Evolutionary conservation across 129 eudicot species (phyloP).

Genomic region (Calendula officinalis): DNA sequence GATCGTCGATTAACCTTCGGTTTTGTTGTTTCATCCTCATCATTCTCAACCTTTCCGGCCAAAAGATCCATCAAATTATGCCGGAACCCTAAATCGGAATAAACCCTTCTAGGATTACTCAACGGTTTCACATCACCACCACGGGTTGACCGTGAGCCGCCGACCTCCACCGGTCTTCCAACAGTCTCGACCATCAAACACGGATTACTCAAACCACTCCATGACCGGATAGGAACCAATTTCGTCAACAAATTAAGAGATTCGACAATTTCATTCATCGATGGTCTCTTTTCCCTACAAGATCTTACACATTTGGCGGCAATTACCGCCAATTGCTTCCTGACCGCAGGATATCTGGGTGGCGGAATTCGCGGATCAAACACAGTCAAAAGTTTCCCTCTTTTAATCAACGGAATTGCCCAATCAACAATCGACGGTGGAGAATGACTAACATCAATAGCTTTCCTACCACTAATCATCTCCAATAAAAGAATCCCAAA

Average conservation of each 20-base stretch:
- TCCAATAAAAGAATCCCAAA: conserved; percentile 74
- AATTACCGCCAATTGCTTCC: conserved; percentile 66
- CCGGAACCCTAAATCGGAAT: conserved; percentile 75
- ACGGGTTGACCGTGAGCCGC: conserved; percentile 22
- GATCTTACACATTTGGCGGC: conserved; percentile 88
- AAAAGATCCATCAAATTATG: conserved; percentile 68
- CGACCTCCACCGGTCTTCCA: conserved; percentile 45
- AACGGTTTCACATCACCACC: conserved; percentile 27
- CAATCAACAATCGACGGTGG: conserved; percentile 90
- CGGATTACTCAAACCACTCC: conserved; percentile 70
- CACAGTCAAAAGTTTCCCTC: conserved; percentile 50
- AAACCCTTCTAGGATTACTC: conserved; percentile 59
- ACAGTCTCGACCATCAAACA: conserved; percentile 79
- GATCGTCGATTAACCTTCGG: conserved; percentile 13
- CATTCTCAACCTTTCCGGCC: conserved; percentile 34
- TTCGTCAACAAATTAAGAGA: conserved; percentile 51
- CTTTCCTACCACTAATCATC: conserved; percentile 82
- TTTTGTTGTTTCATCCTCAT: conserved; percentile 23
- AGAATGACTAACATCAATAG: conserved; percentile 69
- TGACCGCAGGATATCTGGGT: conserved; percentile 56
- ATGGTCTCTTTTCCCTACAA: conserved; percentile 66
- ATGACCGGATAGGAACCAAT: conserved; percentile 58
- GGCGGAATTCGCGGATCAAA: conserved; percentile 64
- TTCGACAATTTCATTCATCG: conserved; percentile 68
- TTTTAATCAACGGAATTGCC: conserved; percentile 80